These are phyloP conservation scores for Erigeron canadensis DNA, from an alignment of 129 eudicot species.

Conservation along the genomic window DNA sequence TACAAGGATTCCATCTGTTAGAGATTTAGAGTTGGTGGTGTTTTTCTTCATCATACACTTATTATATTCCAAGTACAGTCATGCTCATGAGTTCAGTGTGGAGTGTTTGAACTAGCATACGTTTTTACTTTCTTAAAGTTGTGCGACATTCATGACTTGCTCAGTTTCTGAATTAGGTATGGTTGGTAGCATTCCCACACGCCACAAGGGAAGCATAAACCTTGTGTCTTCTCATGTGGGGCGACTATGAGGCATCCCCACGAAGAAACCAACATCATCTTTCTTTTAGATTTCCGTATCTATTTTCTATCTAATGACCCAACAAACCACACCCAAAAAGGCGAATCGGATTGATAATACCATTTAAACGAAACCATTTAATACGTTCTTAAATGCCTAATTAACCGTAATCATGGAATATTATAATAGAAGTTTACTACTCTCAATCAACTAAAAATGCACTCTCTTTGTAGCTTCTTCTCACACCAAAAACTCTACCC, in stretches of 20 bases:
- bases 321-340: neutral
- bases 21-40: neutral
- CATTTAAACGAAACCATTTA: neutral
- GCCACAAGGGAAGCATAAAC: constrained; percentile 74
- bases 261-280: constrained; percentile 14
- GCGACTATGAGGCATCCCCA: constrained; percentile 35
- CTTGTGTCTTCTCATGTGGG: constrained; percentile 58
- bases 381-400: neutral
- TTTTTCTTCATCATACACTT: neutral
- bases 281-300: neutral
- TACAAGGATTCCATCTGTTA: neutral
- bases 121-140: constrained; percentile 27
- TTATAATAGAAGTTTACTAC: constrained; percentile 31
- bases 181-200: constrained; percentile 54
- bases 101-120: constrained; percentile 20
- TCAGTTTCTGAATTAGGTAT: constrained; percentile 34
- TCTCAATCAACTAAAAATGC: constrained; percentile 13
- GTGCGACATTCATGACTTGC: constrained; percentile 31
- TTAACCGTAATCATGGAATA: constrained; percentile 7
- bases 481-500: constrained; percentile 41
- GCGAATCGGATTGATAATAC: neutral
- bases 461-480: constrained; percentile 33
- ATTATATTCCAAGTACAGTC: neutral
- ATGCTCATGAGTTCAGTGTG: constrained; percentile 17
- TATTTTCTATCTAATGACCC: neutral